These are phyloP conservation scores for Papiliotrema fonsecae DNA, from an alignment of 1,284 basidiomycete species.

Conservation along the genomic window DNA sequence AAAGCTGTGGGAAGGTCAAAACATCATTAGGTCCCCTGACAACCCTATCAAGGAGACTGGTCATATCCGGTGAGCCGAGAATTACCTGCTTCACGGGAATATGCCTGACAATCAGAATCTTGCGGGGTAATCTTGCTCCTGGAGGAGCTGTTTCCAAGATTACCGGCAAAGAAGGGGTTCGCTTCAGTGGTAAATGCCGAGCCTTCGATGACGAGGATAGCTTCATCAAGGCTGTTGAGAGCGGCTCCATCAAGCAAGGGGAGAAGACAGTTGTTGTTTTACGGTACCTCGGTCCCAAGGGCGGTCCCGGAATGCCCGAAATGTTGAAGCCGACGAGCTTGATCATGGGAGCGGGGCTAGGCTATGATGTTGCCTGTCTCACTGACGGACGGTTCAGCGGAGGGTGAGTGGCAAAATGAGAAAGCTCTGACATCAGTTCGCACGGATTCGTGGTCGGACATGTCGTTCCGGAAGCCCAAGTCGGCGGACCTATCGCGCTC, in stretches of 20 bases:
- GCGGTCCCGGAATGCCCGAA: constrained; percentile 96
- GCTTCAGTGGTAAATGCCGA: constrained; percentile 57
- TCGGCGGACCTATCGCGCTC: constrained; percentile 92
- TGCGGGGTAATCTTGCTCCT: constrained; percentile 85
- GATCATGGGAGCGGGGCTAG: constrained; percentile 87
- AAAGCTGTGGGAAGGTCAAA: constrained; percentile 68
- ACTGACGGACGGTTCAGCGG: constrained; percentile 97
- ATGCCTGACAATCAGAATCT: constrained; percentile 56
- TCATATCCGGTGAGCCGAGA: constrained; percentile 57
- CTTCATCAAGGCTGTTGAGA: constrained; percentile 78
- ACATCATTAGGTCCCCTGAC: constrained; percentile 71
- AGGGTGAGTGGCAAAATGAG: constrained; percentile 51
- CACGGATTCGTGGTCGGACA: constrained; percentile 54
- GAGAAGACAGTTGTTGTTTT: constrained; percentile 75
- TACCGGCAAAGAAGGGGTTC: constrained; percentile 89
- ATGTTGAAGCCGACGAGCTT: constrained; percentile 73
- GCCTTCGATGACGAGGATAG: constrained; percentile 64
- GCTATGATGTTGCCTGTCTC: constrained; percentile 83
- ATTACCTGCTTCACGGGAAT: background rate
- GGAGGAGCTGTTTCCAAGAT: constrained; percentile 91
- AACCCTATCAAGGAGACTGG: constrained; percentile 89
- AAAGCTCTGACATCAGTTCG: constrained; percentile 31
- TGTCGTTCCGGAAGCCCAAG: constrained; percentile 70
- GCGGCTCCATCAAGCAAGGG: constrained; percentile 76
- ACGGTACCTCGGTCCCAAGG: constrained; percentile 93